phyloP scores from a whole-genome alignment of 2,329 filamentous ascomycete genomes.

The Diaporthe batatas region DNA sequence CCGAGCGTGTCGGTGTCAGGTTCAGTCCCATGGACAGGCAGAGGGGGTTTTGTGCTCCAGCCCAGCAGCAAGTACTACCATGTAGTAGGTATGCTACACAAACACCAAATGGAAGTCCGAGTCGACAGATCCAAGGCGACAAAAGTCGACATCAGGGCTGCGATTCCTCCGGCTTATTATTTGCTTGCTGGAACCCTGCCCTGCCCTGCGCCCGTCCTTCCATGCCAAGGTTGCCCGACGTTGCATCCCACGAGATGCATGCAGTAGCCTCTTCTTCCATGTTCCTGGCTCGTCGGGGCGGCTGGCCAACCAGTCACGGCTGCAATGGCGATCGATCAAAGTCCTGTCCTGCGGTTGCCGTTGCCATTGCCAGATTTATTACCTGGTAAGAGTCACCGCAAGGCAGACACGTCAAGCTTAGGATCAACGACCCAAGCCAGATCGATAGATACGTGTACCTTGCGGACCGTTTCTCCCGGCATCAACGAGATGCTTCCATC shows the following conservation, averaged over 20 bases:
- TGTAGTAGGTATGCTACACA: neutral
- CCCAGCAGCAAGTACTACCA: neutral
- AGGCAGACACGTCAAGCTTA: neutral
- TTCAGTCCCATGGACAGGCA: neutral
- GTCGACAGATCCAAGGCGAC: neutral
- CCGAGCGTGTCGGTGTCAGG: neutral
- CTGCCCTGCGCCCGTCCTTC: neutral
- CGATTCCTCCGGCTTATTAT: neutral
- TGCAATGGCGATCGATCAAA: neutral
- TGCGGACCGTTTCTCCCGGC: slow-evolving; percentile 6
- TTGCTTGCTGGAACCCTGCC: neutral
- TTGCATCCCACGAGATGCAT: slow-evolving; percentile 29
- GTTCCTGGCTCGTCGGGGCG: slow-evolving; percentile 14
- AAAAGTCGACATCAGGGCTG: neutral
- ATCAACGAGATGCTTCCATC: neutral
- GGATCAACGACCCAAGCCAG: slow-evolving; percentile 8
- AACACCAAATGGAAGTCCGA: too few relatives aligned
- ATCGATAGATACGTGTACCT: neutral
- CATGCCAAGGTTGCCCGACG: slow-evolving; percentile 12
- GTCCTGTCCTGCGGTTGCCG: neutral
- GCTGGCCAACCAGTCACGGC: slow-evolving; percentile 6
- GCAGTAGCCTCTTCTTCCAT: slow-evolving; percentile 22
- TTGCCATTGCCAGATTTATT: neutral
- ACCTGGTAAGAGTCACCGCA: neutral
- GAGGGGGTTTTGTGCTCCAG: neutral